phyloP scores from a whole-genome alignment of 768 basidiomycete genomes.

The Pleurotus pulmonarius region DNA sequence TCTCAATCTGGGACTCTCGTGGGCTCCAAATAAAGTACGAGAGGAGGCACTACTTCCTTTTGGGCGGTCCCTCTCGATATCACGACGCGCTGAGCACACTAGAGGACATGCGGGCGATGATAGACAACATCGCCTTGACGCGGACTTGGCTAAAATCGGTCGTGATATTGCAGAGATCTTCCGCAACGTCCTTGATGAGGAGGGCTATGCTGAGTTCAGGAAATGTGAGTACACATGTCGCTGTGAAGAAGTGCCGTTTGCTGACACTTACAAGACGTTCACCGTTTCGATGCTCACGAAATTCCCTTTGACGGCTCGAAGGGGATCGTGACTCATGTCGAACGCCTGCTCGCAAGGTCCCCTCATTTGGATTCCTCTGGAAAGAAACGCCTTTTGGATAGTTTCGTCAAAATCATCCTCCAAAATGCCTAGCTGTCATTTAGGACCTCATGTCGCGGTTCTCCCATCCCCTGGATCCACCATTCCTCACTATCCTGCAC shows the following conservation, averaged over 20 bases:
- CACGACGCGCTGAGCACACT: constrained; percentile 11
- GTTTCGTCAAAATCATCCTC: constrained; percentile 58
- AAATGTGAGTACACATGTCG: constrained; percentile 45
- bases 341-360: constrained; percentile 51
- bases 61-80: constrained; percentile 17
- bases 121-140: constrained; percentile 15
- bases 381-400: constrained; percentile 52
- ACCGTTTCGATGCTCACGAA: constrained; percentile 68
- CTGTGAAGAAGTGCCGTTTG: background rate
- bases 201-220: constrained; percentile 51
- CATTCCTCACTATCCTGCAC: background rate
- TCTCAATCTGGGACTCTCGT: constrained; percentile 63
- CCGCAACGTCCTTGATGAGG: constrained; percentile 39
- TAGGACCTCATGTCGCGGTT: no score
- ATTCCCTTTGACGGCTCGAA: constrained; percentile 74
- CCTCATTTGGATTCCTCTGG: constrained; percentile 41
- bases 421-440: constrained; percentile 33
- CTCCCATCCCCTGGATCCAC: background rate
- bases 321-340: constrained; percentile 65
- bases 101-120: constrained; percentile 16
- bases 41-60: constrained; percentile 64
- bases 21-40: constrained; percentile 66
- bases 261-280: constrained; percentile 48
- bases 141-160: constrained; percentile 29
- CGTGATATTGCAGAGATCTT: constrained; percentile 47